Evolutionary conservation across 2,329 filamentous ascomycete genomes (phyloP), one percentile per base, ranked within the genome.

Genomic region (Dissoconium aciculare): DNA sequence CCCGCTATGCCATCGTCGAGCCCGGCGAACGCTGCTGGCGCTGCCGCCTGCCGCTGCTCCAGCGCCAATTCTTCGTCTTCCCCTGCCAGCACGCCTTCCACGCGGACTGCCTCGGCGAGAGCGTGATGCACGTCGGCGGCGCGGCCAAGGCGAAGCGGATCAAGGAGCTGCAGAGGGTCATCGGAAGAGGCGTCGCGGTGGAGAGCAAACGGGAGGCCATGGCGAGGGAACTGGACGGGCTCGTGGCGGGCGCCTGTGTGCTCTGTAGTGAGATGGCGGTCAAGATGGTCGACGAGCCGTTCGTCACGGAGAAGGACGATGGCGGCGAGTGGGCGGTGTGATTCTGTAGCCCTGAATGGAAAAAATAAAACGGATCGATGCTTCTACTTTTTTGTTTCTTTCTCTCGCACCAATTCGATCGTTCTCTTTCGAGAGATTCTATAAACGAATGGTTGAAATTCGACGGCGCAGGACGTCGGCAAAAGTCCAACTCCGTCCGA

Each of bases 61-160:
- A 80, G 49, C 63, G 85, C 32, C 85, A 94, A 47, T 98, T 98
- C 58, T 98, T 95, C 45, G 89, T 98, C 11, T 98, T 98, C 44
- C 89, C 89, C 0, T 98, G 89, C 55, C 89, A 98, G 61, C 89
- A 98, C 57, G 81, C 85, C 3, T 98, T 98, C 50, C 89, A 98
- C 55, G 87, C 81, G 25, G 89, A 98, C 52, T 98, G 89, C 53
- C 59, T 98, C 28, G 87, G 83, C 0, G 76, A 73, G 46, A 79
- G 78, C 50, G 83, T 95, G 1, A 67, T 94, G 31, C 80, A 87
- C 53, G 76, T 83, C 41, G 75, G 78, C 2, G 82, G 83, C 0
- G 63, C 76, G 30, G 77, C 73, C 11, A 81, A 78, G 56, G 74
- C 77, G 11, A 76, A 76, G 53, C 67, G 80, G 42, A 94, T 98